These are phyloP conservation scores for Nymphaea colorata DNA, from an alignment of 164 flowering plant species.

Conservation along the genomic window DNA sequence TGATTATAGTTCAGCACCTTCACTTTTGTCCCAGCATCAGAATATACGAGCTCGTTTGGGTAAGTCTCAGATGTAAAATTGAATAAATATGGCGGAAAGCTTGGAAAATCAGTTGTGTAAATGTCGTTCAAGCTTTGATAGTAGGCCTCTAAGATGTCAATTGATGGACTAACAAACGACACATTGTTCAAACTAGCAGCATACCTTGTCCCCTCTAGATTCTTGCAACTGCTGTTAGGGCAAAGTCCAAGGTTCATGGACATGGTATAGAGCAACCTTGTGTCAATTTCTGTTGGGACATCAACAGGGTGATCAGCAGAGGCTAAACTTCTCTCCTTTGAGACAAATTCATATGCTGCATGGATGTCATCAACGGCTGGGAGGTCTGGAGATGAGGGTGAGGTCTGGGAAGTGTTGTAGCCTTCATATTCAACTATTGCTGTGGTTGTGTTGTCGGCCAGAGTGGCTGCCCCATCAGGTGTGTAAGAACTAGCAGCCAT, in stretches of 20 bases:
- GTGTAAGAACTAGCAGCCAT: too few relatives aligned
- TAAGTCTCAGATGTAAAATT: constrained; percentile 8
- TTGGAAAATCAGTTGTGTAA: constrained; percentile 6
- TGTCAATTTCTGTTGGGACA: constrained; percentile 11
- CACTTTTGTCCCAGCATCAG: constrained; percentile 14
- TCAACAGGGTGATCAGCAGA: constrained; percentile 12
- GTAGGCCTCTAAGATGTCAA: constrained; percentile 11
- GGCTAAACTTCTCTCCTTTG: constrained; percentile 11
- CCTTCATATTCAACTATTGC: constrained; percentile 7
- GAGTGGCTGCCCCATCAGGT: too few relatives aligned
- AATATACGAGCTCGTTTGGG: neutral
- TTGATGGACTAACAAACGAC: constrained; percentile 8
- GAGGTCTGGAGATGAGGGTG: constrained; percentile 4
- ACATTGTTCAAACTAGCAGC: constrained; percentile 16
- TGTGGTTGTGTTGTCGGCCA: constrained; percentile 20
- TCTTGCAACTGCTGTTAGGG: neutral
- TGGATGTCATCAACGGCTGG: constrained; percentile 6
- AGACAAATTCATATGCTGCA: constrained; percentile 9
- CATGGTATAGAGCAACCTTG: constrained; percentile 5
- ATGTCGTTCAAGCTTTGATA: constrained; percentile 3
- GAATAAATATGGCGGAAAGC: neutral
- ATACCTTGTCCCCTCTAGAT: constrained; percentile 5
- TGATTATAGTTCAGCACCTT: constrained; percentile 6
- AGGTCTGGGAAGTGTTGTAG: neutral
- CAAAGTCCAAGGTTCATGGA: constrained; percentile 11